Conservation (phyloP, 2,329 filamentous ascomycete species). For the Cladosporium oxysporum region DNA sequence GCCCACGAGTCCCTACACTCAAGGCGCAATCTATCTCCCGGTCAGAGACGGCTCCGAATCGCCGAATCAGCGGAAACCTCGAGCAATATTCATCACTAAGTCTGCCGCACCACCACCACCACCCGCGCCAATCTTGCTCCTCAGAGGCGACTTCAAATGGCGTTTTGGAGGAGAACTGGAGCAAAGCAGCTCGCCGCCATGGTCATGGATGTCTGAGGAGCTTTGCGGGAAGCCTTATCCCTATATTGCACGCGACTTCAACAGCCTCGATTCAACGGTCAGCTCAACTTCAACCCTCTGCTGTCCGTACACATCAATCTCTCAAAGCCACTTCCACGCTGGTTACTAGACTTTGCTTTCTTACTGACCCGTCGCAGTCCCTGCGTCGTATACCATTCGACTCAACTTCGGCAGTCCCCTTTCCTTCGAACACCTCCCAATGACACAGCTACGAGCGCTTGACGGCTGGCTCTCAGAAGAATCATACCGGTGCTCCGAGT, state of each 20-base stretch:
- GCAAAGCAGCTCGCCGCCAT: constrained; percentile 2
- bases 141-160: neutral
- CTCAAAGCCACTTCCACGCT: neutral
- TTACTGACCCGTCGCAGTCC: constrained; percentile 6
- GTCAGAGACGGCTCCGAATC: neutral
- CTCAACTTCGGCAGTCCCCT: neutral
- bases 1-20: neutral
- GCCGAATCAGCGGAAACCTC: neutral
- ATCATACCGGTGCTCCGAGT: neutral
- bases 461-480: constrained; percentile 1
- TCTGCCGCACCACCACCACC: neutral
- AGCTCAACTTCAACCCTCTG: neutral
- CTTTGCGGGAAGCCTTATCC: constrained; percentile 2
- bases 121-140: neutral
- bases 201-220: constrained; percentile 6
- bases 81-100: neutral
- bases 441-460: neutral
- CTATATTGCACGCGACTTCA: constrained; percentile 6
- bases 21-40: constrained; percentile 5
- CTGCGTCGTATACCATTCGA: neutral
- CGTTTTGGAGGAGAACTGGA: neutral
- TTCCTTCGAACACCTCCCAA: neutral
- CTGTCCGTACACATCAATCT: neutral
- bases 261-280: neutral
- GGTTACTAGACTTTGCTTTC: neutral